Base-by-base conservation (phyloP, 371 early-diverging fungal species). In the Fennellomyces sp. region DNA sequence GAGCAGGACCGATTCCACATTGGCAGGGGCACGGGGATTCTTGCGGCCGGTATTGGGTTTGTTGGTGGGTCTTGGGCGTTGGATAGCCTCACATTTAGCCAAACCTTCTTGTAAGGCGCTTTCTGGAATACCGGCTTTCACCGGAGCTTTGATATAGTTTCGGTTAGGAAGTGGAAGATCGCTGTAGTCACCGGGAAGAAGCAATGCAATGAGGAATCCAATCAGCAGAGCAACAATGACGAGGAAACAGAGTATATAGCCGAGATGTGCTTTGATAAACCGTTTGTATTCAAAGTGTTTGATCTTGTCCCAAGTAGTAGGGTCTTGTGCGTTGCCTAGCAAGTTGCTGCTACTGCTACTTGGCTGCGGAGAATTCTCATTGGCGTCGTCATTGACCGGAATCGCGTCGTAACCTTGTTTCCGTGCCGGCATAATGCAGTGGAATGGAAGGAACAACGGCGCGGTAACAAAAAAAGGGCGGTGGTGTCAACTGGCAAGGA, bases 1-100 rank as follows among this genome's bases (percentile, higher is more conserved):
- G 39, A 85, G 56, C 27, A 83, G 48, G 0, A 76, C 64, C 15
- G 70, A 55, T 25, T 39, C 45, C 52, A 65, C 19, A 60, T 61
- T 13, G 63, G 64, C 48, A 6, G 39, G 58, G 2, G 61, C 64
- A 49, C 58, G 38, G 23, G 64, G 66, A 52, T 60, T 69, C 5
- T 26, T 52, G n/a, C 57, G 61, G 2, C 19, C 31, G 11, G 49
- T 51, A 55, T 50, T 49, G 17, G 59, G 50, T 25, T 35, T 30
- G 19, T 61, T 56, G 19, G 56, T 39, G 1, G 26, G 57, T 17
- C 27, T 48, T 27, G 30, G 35, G 10, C 12, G 41, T 28, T 33
- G 42, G n/a, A 65, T 28, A 10, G 51, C 48, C 15, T 49, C 38
- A 26, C 70, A 69, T 27, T 62, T 54, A 15, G 42, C 57, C 25